Base-by-base conservation (phyloP, 805 yeast species). In the Teunomyces panamensis region DNA sequence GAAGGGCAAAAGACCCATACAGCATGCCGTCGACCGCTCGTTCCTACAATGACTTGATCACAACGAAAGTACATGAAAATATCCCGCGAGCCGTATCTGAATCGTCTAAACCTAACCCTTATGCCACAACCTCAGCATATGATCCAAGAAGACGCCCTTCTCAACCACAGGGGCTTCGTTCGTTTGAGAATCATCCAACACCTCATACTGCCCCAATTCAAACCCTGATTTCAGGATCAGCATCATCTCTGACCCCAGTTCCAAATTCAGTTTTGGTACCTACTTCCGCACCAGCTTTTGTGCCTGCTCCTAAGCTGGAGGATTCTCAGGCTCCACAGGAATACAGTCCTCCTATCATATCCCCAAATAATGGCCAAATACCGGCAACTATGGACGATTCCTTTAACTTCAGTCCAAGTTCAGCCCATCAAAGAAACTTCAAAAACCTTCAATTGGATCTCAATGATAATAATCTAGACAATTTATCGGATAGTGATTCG, bases 381-480 rank as follows among this genome's bases (percentile, higher is more conserved):
- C 30, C 41, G 4, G 29, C 30, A 7, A 37, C 14, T n/a, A 24
- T 37, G 41, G 45, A 45, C 13, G 50, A 49, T 13, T 34, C 30
- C 7, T 60, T 58, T 36, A 42, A 53, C 43, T 56, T 55, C 49
- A 52, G 51, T 9, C 60, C 63, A 9, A 45, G 30, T 14, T 28
- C 46, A 1, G 42, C 16, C 42, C 51, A 35, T 24, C 41, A 44
- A 11, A 60, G 56, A 41, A 64, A 64, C 45, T 46, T 53, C 46
- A 63, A 59, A 56, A 61, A 59, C 37, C 49, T 63, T 28, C 56
- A 57, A 14, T 53, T 63, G 30, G 50, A 57, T 43, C 39, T 50
- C 27, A 30, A 36, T 10, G 17, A 39, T 13, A 16, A 35, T 4
- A 37, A 35, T 14, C 11, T 44, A 9, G 46, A 44, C 17, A 45